Base-by-base conservation (phyloP, 306 rosid species). In the Pueraria montana region DNA sequence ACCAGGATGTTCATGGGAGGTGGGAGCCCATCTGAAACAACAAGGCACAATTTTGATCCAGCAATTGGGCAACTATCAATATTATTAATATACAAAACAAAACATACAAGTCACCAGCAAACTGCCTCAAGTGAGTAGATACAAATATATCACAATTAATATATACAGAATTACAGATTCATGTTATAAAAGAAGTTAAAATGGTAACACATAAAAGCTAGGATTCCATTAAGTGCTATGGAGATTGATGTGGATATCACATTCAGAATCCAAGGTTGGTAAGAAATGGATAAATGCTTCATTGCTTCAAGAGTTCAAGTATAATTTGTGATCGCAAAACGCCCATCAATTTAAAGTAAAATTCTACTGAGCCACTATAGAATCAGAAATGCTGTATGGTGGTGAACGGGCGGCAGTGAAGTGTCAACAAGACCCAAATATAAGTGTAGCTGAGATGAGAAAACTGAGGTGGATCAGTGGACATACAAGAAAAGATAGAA, bases 381-480 rank as follows among this genome's bases (percentile, higher is more conserved):
- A 13, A 30, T 52, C 34, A 62, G 46, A 62, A 27, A 77, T 62
- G 14, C 4, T 26, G n/a, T n/a, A 0, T 17, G 40, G 69, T 2
- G 58, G 72, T 64, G 36, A 76, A 46, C 0, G 23, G 71, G 13
- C 3, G 59, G 2, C 46, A 59, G 20, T 58, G 80, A 58, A 76
- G 80, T 40, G 20, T 42, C 56, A 58, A 58, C 42, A 63, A 64
- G 50, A 64, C 74, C 45, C 30, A 63, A 48, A 46, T 46, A 30
- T 38, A 68, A 55, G 24, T 69, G 49, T 62, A 80, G 61, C 48
- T 40, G 56, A 67, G 70, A n/a, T 55, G 46, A 55, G 63, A 76
- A 52, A 68, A 43, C n/a, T n/a, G 27, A 16, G 56, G 56, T 40
- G 40, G 58, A 55, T 56, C 12, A 27, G 4, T 26, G 11, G 50